Evolutionary conservation across 805 yeast species (phyloP).

Genomic region (Barnettozyma populi): DNA sequence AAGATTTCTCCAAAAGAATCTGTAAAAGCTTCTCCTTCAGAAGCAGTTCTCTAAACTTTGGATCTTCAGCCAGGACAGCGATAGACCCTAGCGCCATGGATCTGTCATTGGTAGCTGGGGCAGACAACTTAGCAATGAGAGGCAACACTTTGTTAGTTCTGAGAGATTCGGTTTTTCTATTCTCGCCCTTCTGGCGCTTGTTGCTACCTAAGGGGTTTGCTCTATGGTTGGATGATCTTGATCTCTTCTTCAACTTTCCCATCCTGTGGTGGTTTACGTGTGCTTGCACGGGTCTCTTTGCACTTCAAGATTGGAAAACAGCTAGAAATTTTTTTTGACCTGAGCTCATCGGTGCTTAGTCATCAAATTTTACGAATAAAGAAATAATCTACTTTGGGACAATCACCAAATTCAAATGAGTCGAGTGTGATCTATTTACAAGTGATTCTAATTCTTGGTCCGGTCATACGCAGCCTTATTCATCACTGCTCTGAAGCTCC

Average conservation of each 20-base stretch:
- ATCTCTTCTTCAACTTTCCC: constrained; percentile 74
- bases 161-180: constrained; percentile 39
- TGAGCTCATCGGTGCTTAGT: no score
- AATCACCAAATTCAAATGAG: no score
- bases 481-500: neutral
- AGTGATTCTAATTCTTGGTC: no score
- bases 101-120: constrained; percentile 64
- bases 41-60: constrained; percentile 52
- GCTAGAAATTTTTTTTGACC: constrained; percentile 1
- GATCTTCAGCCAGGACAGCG: constrained; percentile 65
- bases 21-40: constrained; percentile 69
- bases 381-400: no score
- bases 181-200: constrained; percentile 32
- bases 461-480: no score
- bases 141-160: constrained; percentile 60
- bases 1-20: constrained; percentile 53
- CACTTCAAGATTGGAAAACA: no score
- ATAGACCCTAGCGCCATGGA: constrained; percentile 74
- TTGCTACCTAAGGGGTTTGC: constrained; percentile 29
- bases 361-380: no score
- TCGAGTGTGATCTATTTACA: no score
- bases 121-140: constrained; percentile 55
- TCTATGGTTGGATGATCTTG: constrained; percentile 41
- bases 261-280: constrained; percentile 26
- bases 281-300: neutral